Evolutionary conservation across 768 basidiomycete genomes (phyloP), one percentile per base, ranked within the genome.

Genomic region (Gautieria morchelliformis): DNA sequence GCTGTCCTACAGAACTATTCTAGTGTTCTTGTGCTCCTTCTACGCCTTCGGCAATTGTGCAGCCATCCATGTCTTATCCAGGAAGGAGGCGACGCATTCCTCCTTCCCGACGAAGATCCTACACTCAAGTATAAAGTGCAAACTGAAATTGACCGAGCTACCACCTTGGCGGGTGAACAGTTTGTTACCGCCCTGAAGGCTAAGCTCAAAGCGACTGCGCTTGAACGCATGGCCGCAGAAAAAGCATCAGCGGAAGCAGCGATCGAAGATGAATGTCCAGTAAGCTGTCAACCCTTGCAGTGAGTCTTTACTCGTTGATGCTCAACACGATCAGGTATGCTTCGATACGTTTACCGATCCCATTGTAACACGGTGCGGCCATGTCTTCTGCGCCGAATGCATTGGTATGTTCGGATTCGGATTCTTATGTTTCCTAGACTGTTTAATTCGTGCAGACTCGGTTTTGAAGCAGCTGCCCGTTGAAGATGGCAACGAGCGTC

Each of bases 11-110:
- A 55, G 56, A 56, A 60, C 33, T 66, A 68, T 60, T 56, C 56
- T 9, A 59, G 67, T 63, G 71, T 80, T 17, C 67, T 80, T n/a
- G 72, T 75, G 4, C 65, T 79, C 63, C 67, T 80, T 1, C 66
- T 78, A 37, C 72, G 85, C 11, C 74, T 89, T 1, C 77, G 85
- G 10, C 86, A 87, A 63, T 69, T 86, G 39, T 86, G 84, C 64
- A 78, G 79, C 39, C 86, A 87, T 65, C 83, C 87, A 2, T 77
- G 74, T 14, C 72, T 89, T 7, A 81, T 88, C 33, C 79, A 81
- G 63, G 81, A 84, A 61, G 74, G 75, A 37, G 77, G 71, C 3
- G 71, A 67, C 0, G 76, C 77, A 0, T 78, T 75, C 56, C 65
- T 80, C n/a, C 64, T 63, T 15, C 63, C 72, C 4, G 72, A 75